Percentiles rank a stretch among this genome's conserved stretches.
phyloP scores from a whole-genome alignment of 108 stramenopile species.

The Phaeodactylum tricornutum region DNA sequence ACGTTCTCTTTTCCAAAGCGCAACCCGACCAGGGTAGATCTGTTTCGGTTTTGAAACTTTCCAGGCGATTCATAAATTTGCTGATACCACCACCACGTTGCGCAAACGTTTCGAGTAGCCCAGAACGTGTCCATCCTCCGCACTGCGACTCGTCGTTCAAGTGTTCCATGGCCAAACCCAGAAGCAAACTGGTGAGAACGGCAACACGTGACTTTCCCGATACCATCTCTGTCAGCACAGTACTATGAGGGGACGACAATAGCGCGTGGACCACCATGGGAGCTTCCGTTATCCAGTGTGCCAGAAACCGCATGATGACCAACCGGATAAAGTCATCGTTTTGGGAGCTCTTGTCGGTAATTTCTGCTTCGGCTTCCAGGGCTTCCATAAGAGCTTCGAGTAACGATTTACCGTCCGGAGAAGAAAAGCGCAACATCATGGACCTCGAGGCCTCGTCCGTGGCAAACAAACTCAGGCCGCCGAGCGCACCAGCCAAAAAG shows the following conservation, averaged over 20 bases:
- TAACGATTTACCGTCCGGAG: background rate
- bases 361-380: constrained; percentile 6
- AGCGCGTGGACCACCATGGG: constrained; percentile 46
- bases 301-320: constrained; percentile 34
- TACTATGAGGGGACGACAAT: constrained; percentile 25
- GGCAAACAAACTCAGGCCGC: constrained; percentile 48
- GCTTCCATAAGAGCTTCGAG: constrained; percentile 20
- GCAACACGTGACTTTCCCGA: constrained; percentile 1
- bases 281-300: constrained; percentile 46
- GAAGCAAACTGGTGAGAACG: constrained; percentile 34
- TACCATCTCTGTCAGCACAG: constrained; percentile 14
- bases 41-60: constrained; percentile 16
- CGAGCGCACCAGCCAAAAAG: constrained; percentile 38
- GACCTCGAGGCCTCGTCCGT: constrained; percentile 48
- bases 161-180: constrained; percentile 59
- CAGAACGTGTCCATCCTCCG: constrained; percentile 37
- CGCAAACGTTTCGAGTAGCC: constrained; percentile 26
- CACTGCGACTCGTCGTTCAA: constrained; percentile 20
- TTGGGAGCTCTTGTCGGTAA: constrained; percentile 4
- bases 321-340: background rate
- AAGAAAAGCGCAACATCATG: constrained; percentile 34
- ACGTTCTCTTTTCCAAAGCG: constrained; percentile 32
- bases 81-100: no score
- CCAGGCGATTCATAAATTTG: constrained; percentile 16
- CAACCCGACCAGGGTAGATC: constrained; percentile 25